A percentile compares a stretch with the other conserved stretches of the same genome.
Conservation (phyloP, 2,329 filamentous ascomycete species). For the Parastagonospora avenae region DNA sequence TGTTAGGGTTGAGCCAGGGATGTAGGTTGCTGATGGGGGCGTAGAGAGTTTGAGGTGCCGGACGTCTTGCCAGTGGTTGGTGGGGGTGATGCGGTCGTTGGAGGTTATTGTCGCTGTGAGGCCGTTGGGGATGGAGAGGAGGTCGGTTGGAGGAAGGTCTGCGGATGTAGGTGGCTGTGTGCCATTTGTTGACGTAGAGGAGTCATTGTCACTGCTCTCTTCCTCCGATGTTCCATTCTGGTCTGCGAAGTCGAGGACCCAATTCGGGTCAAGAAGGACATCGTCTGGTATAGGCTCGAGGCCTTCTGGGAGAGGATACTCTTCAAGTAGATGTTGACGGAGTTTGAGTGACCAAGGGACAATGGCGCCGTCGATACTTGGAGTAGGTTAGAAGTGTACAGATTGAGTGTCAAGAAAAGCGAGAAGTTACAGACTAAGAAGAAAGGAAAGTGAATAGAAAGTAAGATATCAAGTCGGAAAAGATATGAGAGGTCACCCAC, state of each 20-base stretch:
- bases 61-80: constrained; percentile 90
- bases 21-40: constrained; percentile 54
- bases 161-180: background rate
- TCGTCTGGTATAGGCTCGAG: constrained; percentile 74
- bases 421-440: background rate
- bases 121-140: constrained; percentile 64
- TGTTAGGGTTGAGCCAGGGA: constrained; percentile 78
- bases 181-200: constrained; percentile 1
- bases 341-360: constrained; percentile 76
- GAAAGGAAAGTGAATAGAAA: constrained; percentile 27
- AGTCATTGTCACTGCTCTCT: too few species aligned
- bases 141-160: constrained; percentile 46
- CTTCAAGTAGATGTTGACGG: constrained; percentile 66
- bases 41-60: constrained; percentile 71
- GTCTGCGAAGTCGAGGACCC: constrained; percentile 57
- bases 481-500: constrained; percentile 55
- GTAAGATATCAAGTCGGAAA: background rate
- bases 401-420: background rate
- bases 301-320: constrained; percentile 71
- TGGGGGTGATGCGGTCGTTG: constrained; percentile 78
- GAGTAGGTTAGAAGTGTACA: constrained; percentile 1
- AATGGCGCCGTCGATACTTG: constrained; percentile 80
- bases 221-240: background rate
- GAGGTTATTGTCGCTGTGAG: constrained; percentile 62
- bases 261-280: constrained; percentile 76